Conservation (phyloP, 208 protist genomes). For the Leptomonas pyrrhocoris region DNA sequence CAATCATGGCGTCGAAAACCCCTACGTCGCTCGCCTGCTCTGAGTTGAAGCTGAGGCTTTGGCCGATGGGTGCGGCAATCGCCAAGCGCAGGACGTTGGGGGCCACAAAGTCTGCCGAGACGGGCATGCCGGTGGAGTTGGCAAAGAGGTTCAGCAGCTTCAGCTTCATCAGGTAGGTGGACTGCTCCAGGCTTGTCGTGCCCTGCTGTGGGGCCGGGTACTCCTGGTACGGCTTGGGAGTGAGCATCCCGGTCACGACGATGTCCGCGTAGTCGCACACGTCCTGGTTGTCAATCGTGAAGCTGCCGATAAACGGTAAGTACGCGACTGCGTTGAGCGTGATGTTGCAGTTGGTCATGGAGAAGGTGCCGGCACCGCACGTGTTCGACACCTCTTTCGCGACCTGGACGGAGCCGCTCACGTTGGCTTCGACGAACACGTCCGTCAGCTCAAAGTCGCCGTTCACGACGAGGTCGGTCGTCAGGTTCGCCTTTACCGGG, state of each 20-base stretch:
- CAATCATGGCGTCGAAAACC: slow-evolving; percentile 15
- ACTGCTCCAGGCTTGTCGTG: slow-evolving; percentile 15
- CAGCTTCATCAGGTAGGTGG: slow-evolving; percentile 25
- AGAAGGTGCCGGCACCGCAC: slow-evolving; percentile 13
- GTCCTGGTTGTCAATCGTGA: neutral
- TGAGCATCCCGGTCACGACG: neutral
- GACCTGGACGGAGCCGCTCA: slow-evolving; percentile 14
- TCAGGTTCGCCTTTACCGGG: neutral
- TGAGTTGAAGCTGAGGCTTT: slow-evolving; percentile 13
- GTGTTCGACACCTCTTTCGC: slow-evolving; percentile 1
- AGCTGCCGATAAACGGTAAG: neutral
- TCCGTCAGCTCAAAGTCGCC: neutral
- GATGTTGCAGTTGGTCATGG: slow-evolving; percentile 5
- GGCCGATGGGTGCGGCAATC: slow-evolving; percentile 3
- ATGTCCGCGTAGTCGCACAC: slow-evolving; percentile 4
- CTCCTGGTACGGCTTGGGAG: neutral
- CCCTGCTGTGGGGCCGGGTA: slow-evolving; percentile 1
- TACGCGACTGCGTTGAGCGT: neutral
- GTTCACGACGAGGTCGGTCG: neutral
- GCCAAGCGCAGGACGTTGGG: slow-evolving; percentile 14
- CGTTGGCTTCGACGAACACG: neutral
- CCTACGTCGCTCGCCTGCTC: slow-evolving; percentile 19
- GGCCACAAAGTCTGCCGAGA: slow-evolving; percentile 12
- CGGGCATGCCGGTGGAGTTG: slow-evolving; percentile 10
- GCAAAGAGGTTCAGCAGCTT: slow-evolving; percentile 14